Conservation (phyloP, 2,329 filamentous ascomycete genomes). For the Pseudogymnoascus sp. region DNA sequence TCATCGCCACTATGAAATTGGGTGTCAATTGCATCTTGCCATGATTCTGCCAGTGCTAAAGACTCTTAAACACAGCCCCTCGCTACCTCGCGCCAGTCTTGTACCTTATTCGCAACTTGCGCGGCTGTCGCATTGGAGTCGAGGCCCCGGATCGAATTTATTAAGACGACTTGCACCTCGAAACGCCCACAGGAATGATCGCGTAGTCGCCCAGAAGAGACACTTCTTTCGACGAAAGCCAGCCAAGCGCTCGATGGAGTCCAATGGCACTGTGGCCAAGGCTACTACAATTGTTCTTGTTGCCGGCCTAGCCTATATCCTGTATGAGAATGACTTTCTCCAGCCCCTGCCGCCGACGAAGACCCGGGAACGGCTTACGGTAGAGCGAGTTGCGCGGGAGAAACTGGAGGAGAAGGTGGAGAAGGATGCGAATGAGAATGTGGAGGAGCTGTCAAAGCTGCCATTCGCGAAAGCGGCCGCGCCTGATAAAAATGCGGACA, state of each 20-base stretch:
- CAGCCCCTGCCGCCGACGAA: slow-evolving; percentile 27
- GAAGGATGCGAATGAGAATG: slow-evolving; percentile 21
- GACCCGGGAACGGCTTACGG: slow-evolving; percentile 13
- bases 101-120: background rate
- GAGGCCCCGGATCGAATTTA: background rate
- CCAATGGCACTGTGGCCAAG: slow-evolving; percentile 17
- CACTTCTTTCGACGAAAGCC: background rate
- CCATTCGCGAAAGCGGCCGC: slow-evolving; percentile 18
- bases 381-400: slow-evolving; percentile 12
- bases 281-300: slow-evolving; percentile 22
- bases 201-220: background rate
- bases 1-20: background rate
- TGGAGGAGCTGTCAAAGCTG: slow-evolving; percentile 18
- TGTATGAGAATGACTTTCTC: slow-evolving; percentile 26
- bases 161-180: background rate
- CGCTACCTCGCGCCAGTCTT: background rate
- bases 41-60: background rate
- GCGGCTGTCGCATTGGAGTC: background rate
- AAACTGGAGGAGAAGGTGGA: slow-evolving; percentile 20
- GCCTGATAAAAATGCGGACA: slow-evolving; percentile 14
- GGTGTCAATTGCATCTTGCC: slow-evolving; percentile 2
- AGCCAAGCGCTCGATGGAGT: slow-evolving; percentile 15
- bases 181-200: background rate
- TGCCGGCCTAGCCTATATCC: slow-evolving; percentile 24
- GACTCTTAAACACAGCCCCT: background rate